Conservation (phyloP, 2,329 filamentous ascomycete genomes). For the Kalmusia sp. region DNA sequence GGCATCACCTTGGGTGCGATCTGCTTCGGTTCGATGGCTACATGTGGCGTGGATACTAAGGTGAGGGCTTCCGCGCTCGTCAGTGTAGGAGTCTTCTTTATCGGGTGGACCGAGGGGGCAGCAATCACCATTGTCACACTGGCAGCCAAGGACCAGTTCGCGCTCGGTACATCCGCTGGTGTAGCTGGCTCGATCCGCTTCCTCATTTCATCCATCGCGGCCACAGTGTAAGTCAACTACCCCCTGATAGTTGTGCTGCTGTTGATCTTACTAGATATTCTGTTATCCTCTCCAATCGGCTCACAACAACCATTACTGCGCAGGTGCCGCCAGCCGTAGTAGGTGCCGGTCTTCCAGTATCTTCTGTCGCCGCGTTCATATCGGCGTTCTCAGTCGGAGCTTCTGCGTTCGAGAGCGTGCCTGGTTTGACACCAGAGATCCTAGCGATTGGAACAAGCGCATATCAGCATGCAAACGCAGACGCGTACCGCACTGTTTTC, state of each 20-base stretch:
- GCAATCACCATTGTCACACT: conserved; percentile 47
- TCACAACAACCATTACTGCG: conserved; percentile 36
- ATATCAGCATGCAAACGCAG: conserved; percentile 43
- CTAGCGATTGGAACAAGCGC: conserved; percentile 36
- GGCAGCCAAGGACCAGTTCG: conserved; percentile 42
- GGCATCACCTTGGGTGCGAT: conserved; percentile 35
- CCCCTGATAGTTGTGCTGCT: not conserved
- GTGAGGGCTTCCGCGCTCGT: conserved; percentile 36
- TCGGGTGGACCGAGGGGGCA: conserved; percentile 47
- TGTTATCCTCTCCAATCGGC: conserved; percentile 43
- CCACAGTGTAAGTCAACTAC: conserved; percentile 34
- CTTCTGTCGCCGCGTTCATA: conserved; percentile 40
- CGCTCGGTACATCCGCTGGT: conserved; percentile 46
- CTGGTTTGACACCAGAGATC: conserved; percentile 40
- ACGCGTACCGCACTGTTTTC: conserved; percentile 46
- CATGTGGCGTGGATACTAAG: conserved; percentile 34
- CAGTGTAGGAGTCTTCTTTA: conserved; percentile 41
- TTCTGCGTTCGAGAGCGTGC: conserved; percentile 35
- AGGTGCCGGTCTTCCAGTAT: conserved; percentile 42
- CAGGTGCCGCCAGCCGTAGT: conserved; percentile 41
- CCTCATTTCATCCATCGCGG: conserved; percentile 42
- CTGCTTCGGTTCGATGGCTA: conserved; percentile 40
- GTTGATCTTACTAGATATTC: conserved; percentile 21
- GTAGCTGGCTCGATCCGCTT: conserved; percentile 49
- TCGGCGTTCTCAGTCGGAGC: conserved; percentile 28